Conservation (phyloP, 164 flowering plant genomes). For the grape (Vitis vinifera) region ASM3070453v1 NC_081810.1:16748001-16748500, state of each 20-base stretch:
- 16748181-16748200: neutral
- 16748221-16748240: conserved; percentile 43
- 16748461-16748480: neutral
- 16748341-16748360: conserved; percentile 51
- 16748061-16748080: too few relatives aligned
- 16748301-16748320: conserved; percentile 21
- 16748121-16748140: too few relatives aligned
- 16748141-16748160: too few relatives aligned
- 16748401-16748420: conserved; percentile 34
- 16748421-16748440: neutral
- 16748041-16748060: too few relatives aligned
- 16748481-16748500: neutral
- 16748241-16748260: conserved; percentile 44
- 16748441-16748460: neutral
- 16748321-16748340: conserved; percentile 42
- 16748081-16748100: too few relatives aligned
- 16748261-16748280: conserved; percentile 62
- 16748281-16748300: conserved; percentile 39
- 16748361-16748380: conserved; percentile 38
- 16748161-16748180: neutral
- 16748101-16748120: too few relatives aligned
- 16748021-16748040: too few relatives aligned
- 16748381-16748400: conserved; percentile 42
- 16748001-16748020: too few relatives aligned
- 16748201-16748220: conserved; percentile 39